These are phyloP conservation scores for Spergularia marina DNA, from an alignment of 148 eudicot genomes.

Conservation along the genomic window DNA sequence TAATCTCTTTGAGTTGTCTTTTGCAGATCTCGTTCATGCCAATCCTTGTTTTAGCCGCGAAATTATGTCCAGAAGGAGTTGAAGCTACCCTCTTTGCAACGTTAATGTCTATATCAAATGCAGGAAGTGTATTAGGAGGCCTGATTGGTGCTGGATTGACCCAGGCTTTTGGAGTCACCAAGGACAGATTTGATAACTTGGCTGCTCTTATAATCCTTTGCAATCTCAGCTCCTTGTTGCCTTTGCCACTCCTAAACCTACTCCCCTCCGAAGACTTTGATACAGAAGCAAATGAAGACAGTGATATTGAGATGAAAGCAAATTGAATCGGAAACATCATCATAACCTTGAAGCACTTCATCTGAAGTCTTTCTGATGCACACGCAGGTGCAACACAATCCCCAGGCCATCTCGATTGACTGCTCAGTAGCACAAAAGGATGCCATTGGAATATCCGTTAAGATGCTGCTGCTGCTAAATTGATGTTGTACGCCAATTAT, in stretches of 20 bases:
- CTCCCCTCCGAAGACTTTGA: conserved; percentile 62
- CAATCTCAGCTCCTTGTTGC: conserved; percentile 88
- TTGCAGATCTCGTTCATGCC: conserved; percentile 98
- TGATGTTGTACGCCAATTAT: neutral
- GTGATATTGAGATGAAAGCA: conserved; percentile 70
- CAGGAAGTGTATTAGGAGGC: conserved; percentile 88
- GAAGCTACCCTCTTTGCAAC: conserved; percentile 99
- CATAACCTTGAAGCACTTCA: neutral
- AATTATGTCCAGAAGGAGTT: conserved; percentile 86
- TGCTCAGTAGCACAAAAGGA: neutral
- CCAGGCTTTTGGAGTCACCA: conserved; percentile 82
- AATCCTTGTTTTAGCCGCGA: conserved; percentile 91
- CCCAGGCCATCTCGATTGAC: neutral
- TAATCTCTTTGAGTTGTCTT: neutral
- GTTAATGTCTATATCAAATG: conserved; percentile 90
- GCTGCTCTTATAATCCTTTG: conserved; percentile 71
- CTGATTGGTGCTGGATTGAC: conserved; percentile 87
- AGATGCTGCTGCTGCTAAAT: neutral
- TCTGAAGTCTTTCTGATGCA: neutral
- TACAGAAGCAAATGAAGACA: conserved; percentile 32
- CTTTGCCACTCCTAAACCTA: conserved; percentile 79
- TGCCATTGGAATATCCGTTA: neutral
- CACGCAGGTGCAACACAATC: neutral
- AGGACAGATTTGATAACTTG: conserved; percentile 71
- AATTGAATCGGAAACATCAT: conserved; percentile 31